These are phyloP conservation scores for Eragrostis nindensis DNA, from an alignment of 176 grass and related monocot genomes.

Conservation along the genomic window DNA sequence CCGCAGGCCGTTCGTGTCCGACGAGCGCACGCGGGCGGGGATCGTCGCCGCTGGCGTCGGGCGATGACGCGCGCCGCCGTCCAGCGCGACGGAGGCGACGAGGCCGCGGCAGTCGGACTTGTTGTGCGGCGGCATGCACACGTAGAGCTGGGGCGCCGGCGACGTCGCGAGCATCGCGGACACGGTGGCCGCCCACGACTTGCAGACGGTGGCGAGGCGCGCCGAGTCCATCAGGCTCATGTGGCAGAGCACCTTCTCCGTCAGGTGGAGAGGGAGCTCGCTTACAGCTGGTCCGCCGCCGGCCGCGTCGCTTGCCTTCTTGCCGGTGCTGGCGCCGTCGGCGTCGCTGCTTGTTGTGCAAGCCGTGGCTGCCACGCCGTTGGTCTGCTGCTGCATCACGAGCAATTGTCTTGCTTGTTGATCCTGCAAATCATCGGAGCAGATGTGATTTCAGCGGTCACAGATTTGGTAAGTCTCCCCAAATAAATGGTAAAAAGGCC, in stretches of 20 bases:
- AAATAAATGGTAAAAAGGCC: no score
- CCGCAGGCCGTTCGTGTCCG: neutral
- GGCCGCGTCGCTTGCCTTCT: neutral
- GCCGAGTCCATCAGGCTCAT: neutral
- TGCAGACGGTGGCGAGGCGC: neutral
- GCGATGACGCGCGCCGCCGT: neutral
- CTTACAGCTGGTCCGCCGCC: no score
- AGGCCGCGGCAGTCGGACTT: neutral
- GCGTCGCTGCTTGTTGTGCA: no score
- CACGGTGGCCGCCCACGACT: neutral
- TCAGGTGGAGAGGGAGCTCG: neutral
- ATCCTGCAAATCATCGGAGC: no score
- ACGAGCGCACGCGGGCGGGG: neutral
- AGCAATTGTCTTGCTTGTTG: no score
- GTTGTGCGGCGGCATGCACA: neutral
- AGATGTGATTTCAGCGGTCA: no score
- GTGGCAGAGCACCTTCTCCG: neutral
- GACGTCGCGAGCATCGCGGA: neutral
- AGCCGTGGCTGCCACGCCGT: no score
- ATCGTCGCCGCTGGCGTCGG: neutral
- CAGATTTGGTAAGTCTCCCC: no score
- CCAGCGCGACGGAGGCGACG: neutral
- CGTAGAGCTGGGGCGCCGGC: neutral
- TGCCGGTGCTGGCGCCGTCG: no score
- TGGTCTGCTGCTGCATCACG: no score